Evolutionary conservation across 1,139 yeast genomes (phyloP).

Genomic region (Blastobotrys raffinosifermentans): DNA sequence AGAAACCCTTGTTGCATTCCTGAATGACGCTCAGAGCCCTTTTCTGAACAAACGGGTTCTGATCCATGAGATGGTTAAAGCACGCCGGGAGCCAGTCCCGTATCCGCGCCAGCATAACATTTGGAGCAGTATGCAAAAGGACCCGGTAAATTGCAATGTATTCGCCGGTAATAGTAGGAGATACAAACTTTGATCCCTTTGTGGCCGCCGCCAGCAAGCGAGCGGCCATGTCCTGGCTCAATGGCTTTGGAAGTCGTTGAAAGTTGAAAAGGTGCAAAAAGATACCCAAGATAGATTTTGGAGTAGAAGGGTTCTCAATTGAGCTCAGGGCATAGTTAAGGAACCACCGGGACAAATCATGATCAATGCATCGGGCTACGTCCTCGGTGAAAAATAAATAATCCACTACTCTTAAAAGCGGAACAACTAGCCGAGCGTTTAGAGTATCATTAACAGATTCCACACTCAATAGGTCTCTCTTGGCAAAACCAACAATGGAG

Average conservation of each 20-base stretch:
- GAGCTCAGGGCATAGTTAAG: slow-evolving; percentile 21
- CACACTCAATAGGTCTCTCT: slow-evolving; percentile 18
- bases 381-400: slow-evolving; percentile 21
- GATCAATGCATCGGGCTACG: slow-evolving; percentile 19
- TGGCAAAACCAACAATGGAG: slow-evolving; percentile 16
- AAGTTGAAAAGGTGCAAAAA: slow-evolving; percentile 25
- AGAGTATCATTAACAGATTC: slow-evolving; percentile 15
- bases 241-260: slow-evolving; percentile 20
- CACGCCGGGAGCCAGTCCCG: slow-evolving; percentile 23
- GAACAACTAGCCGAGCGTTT: slow-evolving; percentile 19
- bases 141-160: slow-evolving; percentile 18
- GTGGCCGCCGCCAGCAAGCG: slow-evolving; percentile 17
- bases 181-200: slow-evolving; percentile 19
- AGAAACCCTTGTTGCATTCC: slow-evolving; percentile 18
- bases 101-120: slow-evolving; percentile 17
- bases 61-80: slow-evolving; percentile 18
- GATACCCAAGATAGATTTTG: slow-evolving; percentile 23
- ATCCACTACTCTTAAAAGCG: slow-evolving; percentile 23
- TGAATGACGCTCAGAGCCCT: slow-evolving; percentile 19
- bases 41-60: slow-evolving; percentile 17
- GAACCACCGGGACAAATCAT: slow-evolving; percentile 21
- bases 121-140: slow-evolving; percentile 14
- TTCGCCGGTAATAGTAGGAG: slow-evolving; percentile 23
- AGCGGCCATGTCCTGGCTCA: slow-evolving; percentile 19
- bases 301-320: slow-evolving; percentile 16